Base-by-base conservation (phyloP, 2,329 filamentous ascomycete genomes). In the Beauveria pseudobassiana region DNA sequence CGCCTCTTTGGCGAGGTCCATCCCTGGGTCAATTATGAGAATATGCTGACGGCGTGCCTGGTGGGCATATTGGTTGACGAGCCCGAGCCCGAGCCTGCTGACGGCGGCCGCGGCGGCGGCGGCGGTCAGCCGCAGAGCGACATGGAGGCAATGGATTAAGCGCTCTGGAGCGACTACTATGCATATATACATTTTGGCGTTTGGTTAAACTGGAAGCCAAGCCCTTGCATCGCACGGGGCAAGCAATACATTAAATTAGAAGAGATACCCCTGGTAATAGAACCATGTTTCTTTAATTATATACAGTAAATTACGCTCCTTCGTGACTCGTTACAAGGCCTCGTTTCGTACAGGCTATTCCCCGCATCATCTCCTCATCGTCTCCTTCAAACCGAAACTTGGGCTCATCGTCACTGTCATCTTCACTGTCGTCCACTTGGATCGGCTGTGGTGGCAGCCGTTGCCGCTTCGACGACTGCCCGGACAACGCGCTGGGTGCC, bases 1-100 rank as follows among this genome's bases (percentile, higher is more conserved):
- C 79, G 78, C 69, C 68, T 89, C 62, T 89, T 89, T 72, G 83
- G 81, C 9, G 84, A 88, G 74, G 78, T 88, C 9, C 87, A 89
- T 70, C 83, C 86, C 2, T 89, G 87, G 87, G 87, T 89, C 28
- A 89, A 89, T 72, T 88, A 86, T 69, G 86, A 89, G 74, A 84
- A 83, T 3, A 89, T 89, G 87, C 71, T 89, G 63, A 75, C 80
- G 30, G 80, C 80, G 5, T 89, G 86, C 69, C 72, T 89, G 63
- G 75, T 89, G 18, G 87, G 87, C 1, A 75, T 89, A 56, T 73
- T 86, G 60, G 85, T 89, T 6, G 81, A 82, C 0, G 87, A 89
- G 69, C 69, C 71, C 0, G 87, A 89, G 69, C 69, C 71, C 0
- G 71, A 70, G 77, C 77, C 52, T 78, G 81, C 70, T 38, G 34